Base-by-base conservation (phyloP, 2,329 filamentous ascomycete genomes). In the Verticillium klebahnii region DNA sequence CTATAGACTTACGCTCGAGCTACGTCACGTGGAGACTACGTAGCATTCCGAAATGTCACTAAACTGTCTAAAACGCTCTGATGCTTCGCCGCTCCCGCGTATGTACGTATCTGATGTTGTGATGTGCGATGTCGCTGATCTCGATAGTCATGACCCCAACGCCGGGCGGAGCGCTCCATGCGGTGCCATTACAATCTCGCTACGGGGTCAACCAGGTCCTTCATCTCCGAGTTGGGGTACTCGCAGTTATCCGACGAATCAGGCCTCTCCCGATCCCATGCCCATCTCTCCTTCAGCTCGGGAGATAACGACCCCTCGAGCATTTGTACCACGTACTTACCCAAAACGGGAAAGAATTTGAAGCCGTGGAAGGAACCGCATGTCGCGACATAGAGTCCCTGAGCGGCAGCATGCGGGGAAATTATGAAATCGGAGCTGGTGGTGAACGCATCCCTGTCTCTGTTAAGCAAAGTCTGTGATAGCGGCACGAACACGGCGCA, bases 391-490 rank as follows among this genome's bases (percentile, higher is more conserved):
- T 79, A 85, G 1, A 86, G 68, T 57, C 81, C 81, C 19, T 60
- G 64, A n/a, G 55, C 81, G 63, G 72, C 71, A 0, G 74, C 54
- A 59, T 83, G 75, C 0, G 80, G 79, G 3, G 78, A 79, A 62
- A 86, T 79, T 29, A 86, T 73, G 64, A 82, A 82, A 68, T 89
- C 85, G 25, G 79, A 78, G 68, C 77, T 85, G 2, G 84, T 80
- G 0, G 85, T 87, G 67, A 89, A 84, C 11, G 86, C 87, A 65
- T 89, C 87, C 87, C 87, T 89, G 60, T 5, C 52, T 7, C n/a
- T 31, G 9, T 58, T 65, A 2, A 63, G 58, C 25, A 39, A 39
- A 36, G 34, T 11, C 34, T 5, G 39, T 9, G 1, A 23, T 14
- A 3, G 5, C 4, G 11, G 19, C 11, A 6, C 50, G 29, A 15